These are phyloP conservation scores for Monoraphidium neglectum DNA, from an alignment of 139 green algal species.

Conservation along the genomic window DNA sequence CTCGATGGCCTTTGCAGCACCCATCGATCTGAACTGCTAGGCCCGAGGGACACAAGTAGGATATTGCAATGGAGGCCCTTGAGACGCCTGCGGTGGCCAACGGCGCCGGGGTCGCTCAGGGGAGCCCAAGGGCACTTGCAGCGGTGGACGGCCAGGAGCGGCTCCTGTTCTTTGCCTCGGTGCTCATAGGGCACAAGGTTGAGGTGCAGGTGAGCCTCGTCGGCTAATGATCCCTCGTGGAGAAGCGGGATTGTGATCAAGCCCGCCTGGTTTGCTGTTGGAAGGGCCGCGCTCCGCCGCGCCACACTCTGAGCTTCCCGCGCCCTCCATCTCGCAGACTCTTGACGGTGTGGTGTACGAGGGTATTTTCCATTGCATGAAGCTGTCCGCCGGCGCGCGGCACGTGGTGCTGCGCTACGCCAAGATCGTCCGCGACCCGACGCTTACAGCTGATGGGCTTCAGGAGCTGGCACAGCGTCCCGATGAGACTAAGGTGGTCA, in stretches of 20 bases:
- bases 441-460: constrained; percentile 1
- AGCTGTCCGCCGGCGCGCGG: constrained; percentile 17
- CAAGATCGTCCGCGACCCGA: constrained; percentile 41
- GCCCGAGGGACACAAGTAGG: too few relatives aligned
- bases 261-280: too few relatives aligned
- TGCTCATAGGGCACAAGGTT: constrained; percentile 74
- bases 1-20: too few relatives aligned
- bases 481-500: constrained; percentile 43
- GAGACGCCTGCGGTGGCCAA: too few relatives aligned
- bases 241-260: too few relatives aligned
- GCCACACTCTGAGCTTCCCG: too few relatives aligned
- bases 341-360: constrained; percentile 63
- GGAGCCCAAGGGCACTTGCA: too few relatives aligned
- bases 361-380: constrained; percentile 68
- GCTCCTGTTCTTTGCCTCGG: constrained; percentile 46
- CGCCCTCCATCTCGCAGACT: constrained; percentile 37
- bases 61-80: too few relatives aligned
- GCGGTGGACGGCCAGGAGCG: constrained; percentile 10
- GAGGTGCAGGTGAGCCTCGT: constrained; percentile 67
- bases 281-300: too few relatives aligned
- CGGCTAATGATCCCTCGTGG: too few relatives aligned
- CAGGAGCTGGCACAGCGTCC: constrained; percentile 47
- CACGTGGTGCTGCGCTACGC: constrained; percentile 67
- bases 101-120: too few relatives aligned
- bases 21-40: too few relatives aligned